Evolutionary conservation across 202 grass and related monocot species (phyloP).

Genomic region (Hordeum pubiflorum): DNA sequence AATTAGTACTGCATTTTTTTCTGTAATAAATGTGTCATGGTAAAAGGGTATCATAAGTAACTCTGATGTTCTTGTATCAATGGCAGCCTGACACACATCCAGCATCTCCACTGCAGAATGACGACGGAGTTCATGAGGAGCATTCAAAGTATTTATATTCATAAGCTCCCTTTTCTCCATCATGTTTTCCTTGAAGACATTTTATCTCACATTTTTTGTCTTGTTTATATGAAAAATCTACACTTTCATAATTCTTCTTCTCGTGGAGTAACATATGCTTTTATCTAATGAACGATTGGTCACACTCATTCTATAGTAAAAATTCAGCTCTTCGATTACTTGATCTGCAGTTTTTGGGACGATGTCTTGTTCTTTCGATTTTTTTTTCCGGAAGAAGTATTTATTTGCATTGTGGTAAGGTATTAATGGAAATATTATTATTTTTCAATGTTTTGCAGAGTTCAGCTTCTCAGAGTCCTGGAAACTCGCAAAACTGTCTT

Average conservation of each 20-base stretch:
- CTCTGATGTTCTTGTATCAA: conserved; percentile 29
- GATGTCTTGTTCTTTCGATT: not conserved
- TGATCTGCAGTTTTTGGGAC: not conserved
- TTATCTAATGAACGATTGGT: conserved; percentile 1
- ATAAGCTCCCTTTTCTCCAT: not conserved
- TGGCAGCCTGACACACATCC: conserved; percentile 59
- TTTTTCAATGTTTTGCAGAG: conserved; percentile 44
- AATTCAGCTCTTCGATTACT: not conserved
- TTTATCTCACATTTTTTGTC: not conserved
- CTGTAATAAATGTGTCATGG: not conserved
- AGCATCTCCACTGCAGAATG: conserved; percentile 47
- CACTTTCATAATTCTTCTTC: not conserved
- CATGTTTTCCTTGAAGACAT: not conserved
- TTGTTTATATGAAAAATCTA: conserved; percentile 3
- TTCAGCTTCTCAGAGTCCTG: conserved; percentile 80
- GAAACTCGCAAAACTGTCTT: conserved; percentile 79
- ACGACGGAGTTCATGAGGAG: conserved; percentile 52
- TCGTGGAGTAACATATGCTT: conserved; percentile 10
- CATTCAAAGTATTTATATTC: conserved; percentile 75
- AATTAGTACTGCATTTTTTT: not conserved
- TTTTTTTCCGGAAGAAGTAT: not conserved
- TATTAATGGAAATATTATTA: conserved; percentile 7
- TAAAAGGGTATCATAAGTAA: conserved; percentile 12
- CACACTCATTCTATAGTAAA: not conserved
- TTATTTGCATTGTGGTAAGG: not conserved